These are phyloP conservation scores for Colletotrichum salicis DNA, from an alignment of 2,329 filamentous ascomycete species.

Conservation along the genomic window DNA sequence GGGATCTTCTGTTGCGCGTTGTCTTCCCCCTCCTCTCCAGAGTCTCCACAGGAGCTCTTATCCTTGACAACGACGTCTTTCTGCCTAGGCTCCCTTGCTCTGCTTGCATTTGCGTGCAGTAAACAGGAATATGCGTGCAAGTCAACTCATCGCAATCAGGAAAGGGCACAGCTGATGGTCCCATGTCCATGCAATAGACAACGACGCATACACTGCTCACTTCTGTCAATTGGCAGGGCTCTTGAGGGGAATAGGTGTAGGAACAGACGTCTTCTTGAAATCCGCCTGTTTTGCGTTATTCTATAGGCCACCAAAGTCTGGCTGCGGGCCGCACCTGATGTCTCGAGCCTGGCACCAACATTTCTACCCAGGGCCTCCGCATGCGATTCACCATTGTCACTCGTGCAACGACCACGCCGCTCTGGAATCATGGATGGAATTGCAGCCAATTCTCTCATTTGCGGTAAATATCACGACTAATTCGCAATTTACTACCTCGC, in stretches of 20 bases:
- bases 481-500: not conserved
- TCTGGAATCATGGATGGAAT: not conserved
- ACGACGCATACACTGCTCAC: not conserved
- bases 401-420: not conserved
- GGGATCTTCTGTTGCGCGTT: not conserved
- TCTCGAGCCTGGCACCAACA: not conserved
- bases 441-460: not conserved
- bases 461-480: not conserved
- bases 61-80: not conserved
- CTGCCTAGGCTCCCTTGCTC: not conserved
- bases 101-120: not conserved
- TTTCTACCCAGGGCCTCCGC: not conserved
- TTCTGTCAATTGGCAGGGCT: not conserved
- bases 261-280: too few relatives aligned
- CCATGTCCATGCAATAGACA: not conserved
- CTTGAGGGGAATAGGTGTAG: too few relatives aligned
- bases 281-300: too few relatives aligned
- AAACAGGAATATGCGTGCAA: not conserved
- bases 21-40: not conserved
- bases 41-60: slow-evolving; percentile 3
- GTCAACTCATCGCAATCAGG: not conserved
- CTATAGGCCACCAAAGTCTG: not conserved
- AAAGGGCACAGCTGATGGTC: too few relatives aligned
- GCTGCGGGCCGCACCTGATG: not conserved
- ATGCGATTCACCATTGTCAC: not conserved